phyloP scores from a whole-genome alignment of 331 rosid genomes.

The Malus hybrid region DNA sequence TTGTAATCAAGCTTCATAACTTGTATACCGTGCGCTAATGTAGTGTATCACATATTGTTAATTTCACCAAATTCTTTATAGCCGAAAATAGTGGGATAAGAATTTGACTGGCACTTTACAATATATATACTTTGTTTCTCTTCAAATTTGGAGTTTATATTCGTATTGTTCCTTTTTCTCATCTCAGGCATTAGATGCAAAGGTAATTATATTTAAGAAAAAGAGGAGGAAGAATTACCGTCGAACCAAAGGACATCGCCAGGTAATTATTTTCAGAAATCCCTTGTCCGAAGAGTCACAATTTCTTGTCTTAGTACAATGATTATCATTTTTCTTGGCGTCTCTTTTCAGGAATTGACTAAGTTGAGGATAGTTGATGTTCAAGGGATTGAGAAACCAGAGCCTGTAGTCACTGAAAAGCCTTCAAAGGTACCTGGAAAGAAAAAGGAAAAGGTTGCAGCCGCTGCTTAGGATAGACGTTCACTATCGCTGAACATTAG shows the following conservation, averaged over 20 bases:
- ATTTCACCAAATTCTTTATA: neutral
- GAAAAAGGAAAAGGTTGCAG: slow-evolving; percentile 62
- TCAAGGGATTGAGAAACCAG: slow-evolving; percentile 77
- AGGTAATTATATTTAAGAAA: slow-evolving; percentile 78
- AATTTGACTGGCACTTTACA: neutral
- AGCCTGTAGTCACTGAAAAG: slow-evolving; percentile 20
- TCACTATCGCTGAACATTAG: neutral
- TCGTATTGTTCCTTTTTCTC: neutral
- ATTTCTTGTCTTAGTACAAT: slow-evolving; percentile 3
- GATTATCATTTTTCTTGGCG: slow-evolving; percentile 1
- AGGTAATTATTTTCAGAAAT: slow-evolving; percentile 37
- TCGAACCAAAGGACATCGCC: slow-evolving; percentile 85
- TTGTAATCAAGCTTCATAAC: neutral
- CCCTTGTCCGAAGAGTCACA: neutral
- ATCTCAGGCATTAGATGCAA: slow-evolving; percentile 83
- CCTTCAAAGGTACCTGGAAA: slow-evolving; percentile 52
- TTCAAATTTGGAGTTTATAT: neutral
- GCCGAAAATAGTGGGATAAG: neutral
- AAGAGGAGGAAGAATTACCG: slow-evolving; percentile 95
- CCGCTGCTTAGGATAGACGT: slow-evolving; percentile 36
- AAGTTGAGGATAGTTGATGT: slow-evolving; percentile 86
- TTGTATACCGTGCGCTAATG: too few relatives aligned
- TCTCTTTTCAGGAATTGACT: slow-evolving; percentile 62
- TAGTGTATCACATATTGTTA: too few relatives aligned
- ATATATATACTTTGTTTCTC: neutral